Percentiles rank a stretch among this genome's conserved stretches.
phyloP scores from a whole-genome alignment of 345 rosid genomes.

The Salix arbutifolia region DNA sequence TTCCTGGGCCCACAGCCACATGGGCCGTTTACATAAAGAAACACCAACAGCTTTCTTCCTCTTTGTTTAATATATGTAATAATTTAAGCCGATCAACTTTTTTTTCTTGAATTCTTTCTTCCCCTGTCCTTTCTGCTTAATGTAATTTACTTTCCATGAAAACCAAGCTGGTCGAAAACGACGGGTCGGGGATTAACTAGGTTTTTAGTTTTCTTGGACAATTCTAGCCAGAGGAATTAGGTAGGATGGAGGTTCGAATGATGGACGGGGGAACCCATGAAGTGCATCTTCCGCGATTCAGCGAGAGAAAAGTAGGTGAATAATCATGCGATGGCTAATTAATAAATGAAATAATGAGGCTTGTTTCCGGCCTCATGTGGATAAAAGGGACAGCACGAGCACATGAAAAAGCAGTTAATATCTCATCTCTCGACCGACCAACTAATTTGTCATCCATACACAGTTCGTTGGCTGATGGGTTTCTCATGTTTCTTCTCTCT shows the following conservation, averaged over 20 bases:
- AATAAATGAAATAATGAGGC: no score
- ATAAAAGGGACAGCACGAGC: background rate
- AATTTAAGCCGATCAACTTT: slow-evolving; percentile 9
- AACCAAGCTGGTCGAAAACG: background rate
- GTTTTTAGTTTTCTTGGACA: background rate
- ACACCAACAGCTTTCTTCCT: slow-evolving; percentile 5
- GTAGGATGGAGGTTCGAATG: slow-evolving; percentile 17
- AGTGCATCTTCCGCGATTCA: slow-evolving; percentile 1
- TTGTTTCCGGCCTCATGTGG: background rate
- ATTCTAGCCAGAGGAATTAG: slow-evolving; percentile 15
- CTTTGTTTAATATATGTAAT: slow-evolving; percentile 15
- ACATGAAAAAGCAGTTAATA: background rate
- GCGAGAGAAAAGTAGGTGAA: no score
- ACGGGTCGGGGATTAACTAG: background rate
- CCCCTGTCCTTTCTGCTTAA: no score
- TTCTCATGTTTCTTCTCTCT: no score
- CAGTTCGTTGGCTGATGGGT: background rate
- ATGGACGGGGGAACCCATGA: slow-evolving; percentile 4
- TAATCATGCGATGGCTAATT: no score
- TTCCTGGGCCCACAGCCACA: slow-evolving; percentile 47
- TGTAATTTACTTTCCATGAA: background rate
- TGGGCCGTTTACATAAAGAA: slow-evolving; percentile 45
- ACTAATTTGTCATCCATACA: background rate
- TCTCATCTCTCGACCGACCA: background rate
- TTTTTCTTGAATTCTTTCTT: background rate